Conservation (phyloP, 768 basidiomycete genomes). For the Mycena chlorophos region DNA sequence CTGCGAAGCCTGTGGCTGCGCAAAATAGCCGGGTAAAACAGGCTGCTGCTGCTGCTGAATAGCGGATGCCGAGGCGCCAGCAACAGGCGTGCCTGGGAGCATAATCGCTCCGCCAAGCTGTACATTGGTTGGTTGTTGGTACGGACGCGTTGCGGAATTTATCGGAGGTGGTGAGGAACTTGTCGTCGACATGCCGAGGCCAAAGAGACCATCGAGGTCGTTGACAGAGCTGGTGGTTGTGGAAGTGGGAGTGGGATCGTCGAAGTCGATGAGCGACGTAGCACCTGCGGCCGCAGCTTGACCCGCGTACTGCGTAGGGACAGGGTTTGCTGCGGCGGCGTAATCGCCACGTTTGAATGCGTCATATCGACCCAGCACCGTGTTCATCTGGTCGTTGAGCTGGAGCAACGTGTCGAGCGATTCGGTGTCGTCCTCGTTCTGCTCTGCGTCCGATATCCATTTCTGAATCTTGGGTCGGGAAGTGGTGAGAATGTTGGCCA, state of each 20-base stretch:
- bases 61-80: not conserved
- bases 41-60: slow-evolving; percentile 11
- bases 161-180: slow-evolving; percentile 23
- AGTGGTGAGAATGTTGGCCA: slow-evolving; percentile 73
- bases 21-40: slow-evolving; percentile 21
- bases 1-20: slow-evolving; percentile 16
- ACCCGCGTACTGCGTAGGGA: slow-evolving; percentile 60
- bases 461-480: slow-evolving; percentile 96
- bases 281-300: slow-evolving; percentile 31
- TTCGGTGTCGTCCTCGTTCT: slow-evolving; percentile 86
- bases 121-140: slow-evolving; percentile 24
- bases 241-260: slow-evolving; percentile 44
- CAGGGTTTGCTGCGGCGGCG: slow-evolving; percentile 61
- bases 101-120: slow-evolving; percentile 39
- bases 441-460: slow-evolving; percentile 94
- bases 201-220: slow-evolving; percentile 60
- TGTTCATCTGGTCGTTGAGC: slow-evolving; percentile 98
- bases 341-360: slow-evolving; percentile 93
- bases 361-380: slow-evolving; percentile 85
- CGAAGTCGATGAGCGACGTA: slow-evolving; percentile 75
- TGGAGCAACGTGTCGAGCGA: slow-evolving; percentile 90
- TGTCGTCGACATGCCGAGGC: slow-evolving; percentile 20
- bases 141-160: slow-evolving; percentile 32
- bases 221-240: slow-evolving; percentile 31
- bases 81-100: slow-evolving; percentile 43